Evolutionary conservation across 805 yeast species (phyloP), one percentile per base, ranked within the genome.

Genomic region (Saccharomycopsis sp.): DNA sequence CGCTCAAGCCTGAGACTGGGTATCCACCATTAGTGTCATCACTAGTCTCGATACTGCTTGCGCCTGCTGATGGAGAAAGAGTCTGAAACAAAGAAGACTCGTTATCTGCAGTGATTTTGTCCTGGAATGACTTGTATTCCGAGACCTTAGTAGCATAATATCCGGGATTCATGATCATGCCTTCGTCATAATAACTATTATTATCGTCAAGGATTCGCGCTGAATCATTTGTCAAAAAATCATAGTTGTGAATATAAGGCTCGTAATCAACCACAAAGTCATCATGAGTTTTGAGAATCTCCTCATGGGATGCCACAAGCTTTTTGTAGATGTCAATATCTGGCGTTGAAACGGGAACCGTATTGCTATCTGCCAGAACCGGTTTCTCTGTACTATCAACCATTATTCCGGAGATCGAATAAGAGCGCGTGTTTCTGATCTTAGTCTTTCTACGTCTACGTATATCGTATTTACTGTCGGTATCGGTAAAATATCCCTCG

Each of bases 111-210:
- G 20, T 44, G 12, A 44, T 44, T 17, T 44, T 44, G 22, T 44
- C 49, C 49, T 44, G 49, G 12, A 44, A 44, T 12, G 49, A 44
- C 22, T 44, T 44, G 49, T 44, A 44, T 19, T 44, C 49, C 22
- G 49, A 44, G 19, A 44, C 12, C 12, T 44, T 44, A 17, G 19
- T 44, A 17, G 49, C 19, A 19, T 44, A 44, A 44, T 17, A 44
- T 17, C 22, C 22, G 7, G 49, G 22, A 44, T 44, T 44, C 9
- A 44, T 44, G 12, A 44, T 8, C 19, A 44, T 44, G 12, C 22
- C 49, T 17, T 19, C 49, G 12, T 44, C 22, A 3, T 12, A 3
- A 44, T 44, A 44, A 3, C 22, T 12, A 44, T 44, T 19, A 44
- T n/a, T 12, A 3, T 44, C 22, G 20, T 17, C 22, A 19, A 44